These are phyloP conservation scores for Syzygium malaccense DNA, from an alignment of 441 rosid species.

Conservation along the genomic window DNA sequence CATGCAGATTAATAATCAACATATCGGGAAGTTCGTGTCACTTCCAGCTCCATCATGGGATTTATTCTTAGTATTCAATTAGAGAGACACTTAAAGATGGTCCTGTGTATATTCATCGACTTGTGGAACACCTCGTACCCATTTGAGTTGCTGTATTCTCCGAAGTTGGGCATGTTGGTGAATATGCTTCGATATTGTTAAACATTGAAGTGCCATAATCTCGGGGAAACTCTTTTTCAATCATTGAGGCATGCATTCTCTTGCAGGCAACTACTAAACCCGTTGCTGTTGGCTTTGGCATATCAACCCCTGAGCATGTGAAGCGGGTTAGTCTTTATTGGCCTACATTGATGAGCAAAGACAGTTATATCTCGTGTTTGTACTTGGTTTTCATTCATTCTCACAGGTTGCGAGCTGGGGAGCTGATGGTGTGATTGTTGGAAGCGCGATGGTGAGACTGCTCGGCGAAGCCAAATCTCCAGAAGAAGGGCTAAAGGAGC, in stretches of 20 bases:
- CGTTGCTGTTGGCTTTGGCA: conserved; percentile 91
- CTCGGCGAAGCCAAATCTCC: conserved; percentile 73
- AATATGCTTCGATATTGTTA: background rate
- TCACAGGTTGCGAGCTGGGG: conserved; percentile 80
- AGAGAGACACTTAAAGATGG: background rate
- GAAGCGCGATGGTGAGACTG: conserved; percentile 81
- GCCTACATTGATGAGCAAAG: background rate
- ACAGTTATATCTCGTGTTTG: background rate
- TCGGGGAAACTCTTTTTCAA: background rate
- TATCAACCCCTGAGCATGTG: conserved; percentile 89
- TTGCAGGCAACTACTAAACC: conserved; percentile 67
- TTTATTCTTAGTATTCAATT: background rate
- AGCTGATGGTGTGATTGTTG: conserved; percentile 88
- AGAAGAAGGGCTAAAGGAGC: conserved; percentile 61
- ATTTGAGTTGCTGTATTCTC: background rate
- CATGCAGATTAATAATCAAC: background rate
- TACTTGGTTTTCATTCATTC: background rate
- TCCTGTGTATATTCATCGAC: background rate
- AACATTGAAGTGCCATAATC: background rate
- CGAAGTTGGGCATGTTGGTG: background rate
- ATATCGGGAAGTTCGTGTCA: background rate
- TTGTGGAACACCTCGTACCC: background rate
- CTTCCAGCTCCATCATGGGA: background rate
- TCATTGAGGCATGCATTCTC: background rate
- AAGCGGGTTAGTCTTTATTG: conserved; percentile 44